phyloP scores from a whole-genome alignment of 2,329 filamentous ascomycete genomes.

The Leptodontidium sp. region DNA sequence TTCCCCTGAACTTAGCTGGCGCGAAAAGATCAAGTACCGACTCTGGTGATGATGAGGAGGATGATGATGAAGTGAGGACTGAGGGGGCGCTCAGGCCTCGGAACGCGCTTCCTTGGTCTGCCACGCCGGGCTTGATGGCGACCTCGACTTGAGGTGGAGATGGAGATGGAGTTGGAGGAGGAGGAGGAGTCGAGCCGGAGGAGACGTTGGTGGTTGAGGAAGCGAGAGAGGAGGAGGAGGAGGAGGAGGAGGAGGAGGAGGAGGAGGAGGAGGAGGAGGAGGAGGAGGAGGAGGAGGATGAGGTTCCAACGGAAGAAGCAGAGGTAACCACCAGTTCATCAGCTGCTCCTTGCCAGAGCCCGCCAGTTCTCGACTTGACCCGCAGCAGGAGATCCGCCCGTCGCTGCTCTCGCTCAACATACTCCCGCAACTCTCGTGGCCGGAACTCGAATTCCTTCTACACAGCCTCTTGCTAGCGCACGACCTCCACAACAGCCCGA shows the following conservation, averaged over 20 bases:
- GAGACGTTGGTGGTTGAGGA: background rate
- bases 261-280: background rate
- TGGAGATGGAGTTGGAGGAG: background rate
- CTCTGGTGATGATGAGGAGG: background rate
- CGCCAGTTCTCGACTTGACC: background rate
- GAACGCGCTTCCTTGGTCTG: background rate
- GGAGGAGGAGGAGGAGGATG: constrained; percentile 1
- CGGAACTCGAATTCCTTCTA: background rate
- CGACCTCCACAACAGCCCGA: background rate
- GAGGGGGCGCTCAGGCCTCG: background rate
- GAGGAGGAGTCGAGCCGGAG: background rate
- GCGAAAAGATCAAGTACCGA: background rate
- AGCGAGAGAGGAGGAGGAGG: background rate
- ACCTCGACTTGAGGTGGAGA: background rate
- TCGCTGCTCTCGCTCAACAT: background rate
- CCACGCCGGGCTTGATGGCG: background rate
- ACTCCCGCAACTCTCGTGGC: background rate
- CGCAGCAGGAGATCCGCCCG: background rate
- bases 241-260: constrained; percentile 1
- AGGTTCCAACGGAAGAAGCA: background rate
- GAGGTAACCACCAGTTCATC: background rate
- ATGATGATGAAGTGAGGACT: background rate
- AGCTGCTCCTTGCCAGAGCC: background rate
- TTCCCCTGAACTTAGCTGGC: background rate
- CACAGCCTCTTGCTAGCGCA: background rate